Conservation (phyloP, 1,139 yeast species). For the Hansenula sp. region DNA sequence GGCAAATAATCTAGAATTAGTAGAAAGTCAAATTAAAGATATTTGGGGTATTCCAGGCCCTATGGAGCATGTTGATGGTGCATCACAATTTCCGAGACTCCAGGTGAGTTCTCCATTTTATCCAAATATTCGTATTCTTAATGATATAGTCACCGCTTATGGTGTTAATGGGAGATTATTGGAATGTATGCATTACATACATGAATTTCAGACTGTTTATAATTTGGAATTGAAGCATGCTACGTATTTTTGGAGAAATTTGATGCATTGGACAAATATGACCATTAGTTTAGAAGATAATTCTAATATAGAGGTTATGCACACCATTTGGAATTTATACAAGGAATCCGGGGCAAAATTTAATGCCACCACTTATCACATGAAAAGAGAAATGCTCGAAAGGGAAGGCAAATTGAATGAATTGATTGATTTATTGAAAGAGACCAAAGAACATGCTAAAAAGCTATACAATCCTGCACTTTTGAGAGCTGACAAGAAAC, state of each 20-base stretch:
- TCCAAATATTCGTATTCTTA: constrained; percentile 15
- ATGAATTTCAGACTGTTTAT: constrained; percentile 14
- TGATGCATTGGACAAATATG: constrained; percentile 7
- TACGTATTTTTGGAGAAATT: constrained; percentile 14
- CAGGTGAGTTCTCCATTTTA: constrained; percentile 8
- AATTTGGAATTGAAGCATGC: constrained; percentile 5
- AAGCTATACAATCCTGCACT: not conserved
- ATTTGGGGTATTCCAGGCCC: not conserved
- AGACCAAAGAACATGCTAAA: not conserved
- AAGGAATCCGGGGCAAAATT: no score
- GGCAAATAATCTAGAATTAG: not conserved
- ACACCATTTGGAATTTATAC: not conserved
- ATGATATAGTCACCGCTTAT: constrained; percentile 13
- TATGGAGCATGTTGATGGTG: no score
- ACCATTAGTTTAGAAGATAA: not conserved
- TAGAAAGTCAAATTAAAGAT: not conserved
- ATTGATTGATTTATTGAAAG: not conserved
- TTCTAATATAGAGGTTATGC: not conserved
- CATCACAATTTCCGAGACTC: not conserved
- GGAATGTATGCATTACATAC: constrained; percentile 12
- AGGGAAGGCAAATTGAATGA: not conserved
- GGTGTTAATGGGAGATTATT: constrained; percentile 9
- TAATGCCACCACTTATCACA: not conserved
- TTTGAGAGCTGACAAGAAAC: not conserved
- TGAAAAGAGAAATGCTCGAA: not conserved